A percentile compares a stretch with the other conserved stretches of the same genome.
Conservation (phyloP, 2,329 filamentous ascomycete genomes). For the Trichoderma guizhouense region DNA sequence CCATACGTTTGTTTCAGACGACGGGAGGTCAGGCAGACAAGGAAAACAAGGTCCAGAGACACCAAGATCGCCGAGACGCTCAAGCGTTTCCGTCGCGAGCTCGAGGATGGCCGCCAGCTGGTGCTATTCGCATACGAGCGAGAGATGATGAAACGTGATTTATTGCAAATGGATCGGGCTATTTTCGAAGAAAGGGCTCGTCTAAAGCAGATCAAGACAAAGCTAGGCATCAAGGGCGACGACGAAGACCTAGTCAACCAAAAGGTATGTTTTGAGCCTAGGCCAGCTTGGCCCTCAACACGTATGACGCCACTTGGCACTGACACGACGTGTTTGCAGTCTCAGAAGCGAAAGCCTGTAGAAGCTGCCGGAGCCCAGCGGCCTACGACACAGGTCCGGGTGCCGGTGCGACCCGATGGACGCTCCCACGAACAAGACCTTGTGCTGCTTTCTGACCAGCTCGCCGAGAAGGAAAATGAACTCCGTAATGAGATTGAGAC, state of each 20-base stretch:
- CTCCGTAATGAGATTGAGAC: constrained; percentile 79
- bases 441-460: constrained; percentile 69
- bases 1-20: constrained; percentile 98
- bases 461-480: constrained; percentile 76
- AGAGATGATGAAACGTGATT: constrained; percentile 74
- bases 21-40: constrained; percentile 87
- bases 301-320: constrained; percentile 24
- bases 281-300: not conserved
- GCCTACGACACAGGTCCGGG: constrained; percentile 62
- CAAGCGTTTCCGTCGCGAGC: constrained; percentile 82
- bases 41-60: constrained; percentile 92
- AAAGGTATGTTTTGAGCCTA: constrained; percentile 56
- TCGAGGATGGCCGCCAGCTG: constrained; percentile 83
- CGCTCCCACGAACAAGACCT: constrained; percentile 76
- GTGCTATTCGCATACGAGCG: constrained; percentile 74
- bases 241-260: constrained; percentile 95
- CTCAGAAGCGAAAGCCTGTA: constrained; percentile 66
- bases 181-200: constrained; percentile 80
- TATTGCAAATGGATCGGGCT: constrained; percentile 68
- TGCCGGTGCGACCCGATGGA: constrained; percentile 67
- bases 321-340: constrained; percentile 43
- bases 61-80: constrained; percentile 93
- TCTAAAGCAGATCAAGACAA: constrained; percentile 84
- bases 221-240: constrained; percentile 83
- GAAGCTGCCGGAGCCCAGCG: constrained; percentile 61